These are phyloP conservation scores for Gentiana straminea DNA, from an alignment of 257 asterid species.

Conservation along the genomic window DNA sequence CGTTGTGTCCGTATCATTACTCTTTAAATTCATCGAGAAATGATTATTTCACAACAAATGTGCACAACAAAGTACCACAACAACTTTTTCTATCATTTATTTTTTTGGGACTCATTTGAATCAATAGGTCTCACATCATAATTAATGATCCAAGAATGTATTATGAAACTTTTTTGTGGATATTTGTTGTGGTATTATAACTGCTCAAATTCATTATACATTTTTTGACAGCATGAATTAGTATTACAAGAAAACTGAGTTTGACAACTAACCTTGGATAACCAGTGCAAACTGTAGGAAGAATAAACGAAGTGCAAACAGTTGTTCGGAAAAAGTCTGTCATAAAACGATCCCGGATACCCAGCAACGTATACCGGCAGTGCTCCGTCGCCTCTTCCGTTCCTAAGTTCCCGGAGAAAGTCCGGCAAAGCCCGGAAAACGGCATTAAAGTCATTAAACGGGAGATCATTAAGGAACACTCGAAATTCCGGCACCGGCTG, in stretches of 20 bases:
- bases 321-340: constrained; percentile 62
- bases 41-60: too few relatives aligned
- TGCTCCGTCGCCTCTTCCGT: constrained; percentile 12
- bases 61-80: too few relatives aligned
- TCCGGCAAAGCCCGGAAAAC: constrained; percentile 74
- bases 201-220: too few relatives aligned
- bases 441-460: constrained; percentile 73
- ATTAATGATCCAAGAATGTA: too few relatives aligned
- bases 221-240: too few relatives aligned
- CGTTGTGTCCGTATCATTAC: too few relatives aligned
- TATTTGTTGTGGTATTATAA: too few relatives aligned
- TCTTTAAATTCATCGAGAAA: too few relatives aligned
- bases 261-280: constrained; percentile 40
- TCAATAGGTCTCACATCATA: too few relatives aligned
- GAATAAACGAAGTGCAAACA: constrained; percentile 69
- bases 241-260: neutral
- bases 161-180: too few relatives aligned
- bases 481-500: constrained; percentile 48
- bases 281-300: constrained; percentile 86
- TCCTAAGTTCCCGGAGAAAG: constrained; percentile 31
- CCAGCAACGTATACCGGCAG: constrained; percentile 55
- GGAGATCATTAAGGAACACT: constrained; percentile 71
- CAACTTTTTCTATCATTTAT: too few relatives aligned
- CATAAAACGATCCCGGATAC: constrained; percentile 85
- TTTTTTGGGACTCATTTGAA: too few relatives aligned